A percentile compares a stretch with the other conserved stretches of the same genome.
Evolutionary conservation across 495 filamentous ascomycete genomes (phyloP).

Genomic region (Cercophora sp.): DNA sequence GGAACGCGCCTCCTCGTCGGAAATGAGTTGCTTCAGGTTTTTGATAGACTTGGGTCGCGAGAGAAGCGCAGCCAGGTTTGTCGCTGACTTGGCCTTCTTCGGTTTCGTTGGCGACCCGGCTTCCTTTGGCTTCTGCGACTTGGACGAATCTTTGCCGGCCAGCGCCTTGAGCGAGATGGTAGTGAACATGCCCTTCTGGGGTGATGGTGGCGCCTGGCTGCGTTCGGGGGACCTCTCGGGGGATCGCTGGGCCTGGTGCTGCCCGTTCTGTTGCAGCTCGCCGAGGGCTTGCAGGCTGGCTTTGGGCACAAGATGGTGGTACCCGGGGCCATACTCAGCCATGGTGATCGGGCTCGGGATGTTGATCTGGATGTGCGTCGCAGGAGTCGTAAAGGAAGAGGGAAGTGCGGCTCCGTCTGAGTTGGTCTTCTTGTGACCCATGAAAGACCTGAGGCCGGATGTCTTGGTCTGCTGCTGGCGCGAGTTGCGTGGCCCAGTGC

Average conservation of each 20-base stretch:
- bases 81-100: constrained; percentile 82
- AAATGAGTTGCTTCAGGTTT: constrained; percentile 40
- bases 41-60: constrained; percentile 56
- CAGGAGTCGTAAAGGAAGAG: constrained; percentile 21
- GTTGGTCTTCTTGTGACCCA: constrained; percentile 47
- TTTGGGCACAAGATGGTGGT: constrained; percentile 19
- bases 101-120: constrained; percentile 51
- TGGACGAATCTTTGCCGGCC: constrained; percentile 48
- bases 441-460: constrained; percentile 55
- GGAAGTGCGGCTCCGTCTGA: constrained; percentile 43
- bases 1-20: constrained; percentile 31
- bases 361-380: background rate
- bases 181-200: constrained; percentile 63
- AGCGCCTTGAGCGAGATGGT: constrained; percentile 63
- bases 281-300: constrained; percentile 35
- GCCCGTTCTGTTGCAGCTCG: constrained; percentile 48
- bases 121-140: constrained; percentile 44
- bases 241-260: constrained; percentile 34
- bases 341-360: constrained; percentile 9
- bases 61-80: constrained; percentile 64
- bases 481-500: constrained; percentile 3
- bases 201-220: constrained; percentile 31
- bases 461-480: constrained; percentile 51
- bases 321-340: background rate
- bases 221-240: constrained; percentile 35